phyloP scores from a whole-genome alignment of 306 rosid species.

The Prinsepia uniflora region DNA sequence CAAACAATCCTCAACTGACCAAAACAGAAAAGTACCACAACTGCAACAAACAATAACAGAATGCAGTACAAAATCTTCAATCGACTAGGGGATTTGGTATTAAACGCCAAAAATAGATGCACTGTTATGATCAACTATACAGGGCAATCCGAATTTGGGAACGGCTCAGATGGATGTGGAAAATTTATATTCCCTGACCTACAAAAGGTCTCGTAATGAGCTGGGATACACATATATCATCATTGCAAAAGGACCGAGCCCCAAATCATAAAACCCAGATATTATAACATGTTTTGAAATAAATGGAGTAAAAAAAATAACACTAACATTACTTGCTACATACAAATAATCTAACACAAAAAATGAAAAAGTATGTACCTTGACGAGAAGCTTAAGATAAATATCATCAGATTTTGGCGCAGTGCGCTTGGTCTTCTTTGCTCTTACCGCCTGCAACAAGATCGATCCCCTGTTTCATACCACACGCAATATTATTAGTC shows the following conservation, averaged over 20 bases:
- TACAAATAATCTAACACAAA: neutral
- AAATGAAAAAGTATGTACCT: constrained; percentile 21
- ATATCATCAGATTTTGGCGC: constrained; percentile 84
- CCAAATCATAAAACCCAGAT: neutral
- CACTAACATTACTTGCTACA: neutral
- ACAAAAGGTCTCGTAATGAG: constrained; percentile 45
- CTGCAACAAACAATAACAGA: neutral
- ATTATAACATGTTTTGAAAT: neutral
- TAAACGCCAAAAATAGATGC: neutral
- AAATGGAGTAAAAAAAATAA: neutral
- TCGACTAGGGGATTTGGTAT: no score
- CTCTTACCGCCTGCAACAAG: constrained; percentile 84
- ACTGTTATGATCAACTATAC: neutral
- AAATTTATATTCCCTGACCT: constrained; percentile 38
- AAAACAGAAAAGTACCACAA: neutral
- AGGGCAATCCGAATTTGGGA: neutral
- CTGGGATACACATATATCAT: constrained; percentile 48
- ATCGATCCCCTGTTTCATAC: constrained; percentile 45
- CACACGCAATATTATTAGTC: neutral
- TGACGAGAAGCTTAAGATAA: constrained; percentile 59
- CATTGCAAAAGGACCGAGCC: constrained; percentile 20
- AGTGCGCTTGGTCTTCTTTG: constrained; percentile 71
- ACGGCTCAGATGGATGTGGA: constrained; percentile 39
- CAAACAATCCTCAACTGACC: neutral
- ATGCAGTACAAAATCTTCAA: neutral